These are phyloP conservation scores for Salvia sclarea DNA, from an alignment of 305 asterid species.

Conservation along the genomic window DNA sequence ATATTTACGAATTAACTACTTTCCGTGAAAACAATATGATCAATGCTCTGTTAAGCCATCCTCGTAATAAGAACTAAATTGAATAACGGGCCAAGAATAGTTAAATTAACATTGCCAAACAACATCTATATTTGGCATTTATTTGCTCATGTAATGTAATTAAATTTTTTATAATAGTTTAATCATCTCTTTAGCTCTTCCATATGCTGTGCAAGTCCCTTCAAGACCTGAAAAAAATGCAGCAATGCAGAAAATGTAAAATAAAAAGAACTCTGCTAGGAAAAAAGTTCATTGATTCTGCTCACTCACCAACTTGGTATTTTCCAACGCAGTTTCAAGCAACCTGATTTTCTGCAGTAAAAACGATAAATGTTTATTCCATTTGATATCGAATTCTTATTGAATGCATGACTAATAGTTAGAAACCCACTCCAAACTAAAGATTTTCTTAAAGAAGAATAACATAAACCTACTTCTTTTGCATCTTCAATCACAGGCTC, in stretches of 20 bases:
- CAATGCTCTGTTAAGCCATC: no score
- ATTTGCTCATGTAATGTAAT: not conserved
- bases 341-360: slow-evolving; percentile 51
- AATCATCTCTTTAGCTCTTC: slow-evolving; percentile 49
- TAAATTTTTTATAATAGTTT: not conserved
- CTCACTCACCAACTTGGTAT: slow-evolving; percentile 53
- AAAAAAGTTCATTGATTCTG: not conserved
- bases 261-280: not conserved
- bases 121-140: not conserved
- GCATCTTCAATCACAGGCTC: slow-evolving; percentile 48
- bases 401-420: not conserved
- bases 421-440: slow-evolving; percentile 30
- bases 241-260: not conserved
- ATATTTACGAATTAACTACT: no score
- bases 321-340: slow-evolving; percentile 55
- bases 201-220: slow-evolving; percentile 49
- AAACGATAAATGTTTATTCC: not conserved
- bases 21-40: no score
- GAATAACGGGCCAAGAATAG: no score
- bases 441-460: not conserved
- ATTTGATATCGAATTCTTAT: not conserved
- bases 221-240: slow-evolving; percentile 41
- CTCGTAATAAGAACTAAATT: no score
- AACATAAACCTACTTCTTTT: slow-evolving; percentile 38
- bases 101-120: not conserved